These are phyloP conservation scores for Aspergillus fumigatiaffinis DNA, from an alignment of 2,329 filamentous ascomycete species.

Conservation along the genomic window DNA sequence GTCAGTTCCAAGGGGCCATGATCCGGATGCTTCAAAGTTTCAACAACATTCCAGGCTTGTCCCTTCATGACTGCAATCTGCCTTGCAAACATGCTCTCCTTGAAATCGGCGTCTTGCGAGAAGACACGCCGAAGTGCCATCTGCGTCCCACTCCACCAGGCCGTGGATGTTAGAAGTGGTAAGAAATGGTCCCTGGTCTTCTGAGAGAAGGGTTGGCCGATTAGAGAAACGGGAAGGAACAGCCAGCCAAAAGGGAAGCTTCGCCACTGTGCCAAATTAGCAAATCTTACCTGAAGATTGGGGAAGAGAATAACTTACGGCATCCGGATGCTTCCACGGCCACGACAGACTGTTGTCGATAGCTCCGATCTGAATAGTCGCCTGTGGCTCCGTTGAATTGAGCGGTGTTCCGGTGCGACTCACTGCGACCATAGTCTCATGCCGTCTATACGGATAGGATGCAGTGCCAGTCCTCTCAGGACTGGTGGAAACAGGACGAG, in stretches of 20 bases:
- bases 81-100: conserved; percentile 97
- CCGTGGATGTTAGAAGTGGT: conserved; percentile 87
- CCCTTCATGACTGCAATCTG: conserved; percentile 99
- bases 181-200: conserved; percentile 92
- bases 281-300: background rate
- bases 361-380: conserved; percentile 75
- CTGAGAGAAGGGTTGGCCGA: conserved; percentile 92
- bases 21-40: conserved; percentile 87
- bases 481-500: conserved; percentile 59
- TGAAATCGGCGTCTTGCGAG: conserved; percentile 88
- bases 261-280: conserved; percentile 51
- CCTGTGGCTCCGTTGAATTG: conserved; percentile 42
- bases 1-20: conserved; percentile 93
- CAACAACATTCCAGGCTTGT: conserved; percentile 98
- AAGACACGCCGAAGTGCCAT: conserved; percentile 81
- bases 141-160: conserved; percentile 97
- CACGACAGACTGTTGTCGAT: conserved; percentile 98
- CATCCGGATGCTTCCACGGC: conserved; percentile 99
- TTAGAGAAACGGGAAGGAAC: conserved; percentile 92
- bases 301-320: conserved; percentile 46
- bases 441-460: conserved; percentile 67
- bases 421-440: conserved; percentile 78
- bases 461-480: conserved; percentile 36
- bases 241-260: conserved; percentile 99
- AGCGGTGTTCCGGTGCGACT: conserved; percentile 54